phyloP scores from a whole-genome alignment of 257 asterid species.

The Prunella vulgaris region DNA sequence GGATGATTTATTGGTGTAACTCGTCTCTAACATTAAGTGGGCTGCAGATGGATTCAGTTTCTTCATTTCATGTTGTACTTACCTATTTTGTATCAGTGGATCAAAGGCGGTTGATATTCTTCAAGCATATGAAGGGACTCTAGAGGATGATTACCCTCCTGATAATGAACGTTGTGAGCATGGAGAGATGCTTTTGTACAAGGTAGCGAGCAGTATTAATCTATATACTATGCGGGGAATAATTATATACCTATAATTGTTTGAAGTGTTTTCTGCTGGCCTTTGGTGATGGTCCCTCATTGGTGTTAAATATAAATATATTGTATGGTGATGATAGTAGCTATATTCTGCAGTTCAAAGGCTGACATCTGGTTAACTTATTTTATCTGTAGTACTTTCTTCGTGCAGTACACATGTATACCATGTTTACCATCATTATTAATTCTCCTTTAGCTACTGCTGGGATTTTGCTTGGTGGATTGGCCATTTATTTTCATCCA shows the following conservation, averaged over 20 bases:
- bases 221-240: constrained; percentile 3
- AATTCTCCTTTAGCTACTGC: constrained; percentile 2
- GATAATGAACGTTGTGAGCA: constrained; percentile 94
- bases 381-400: not conserved
- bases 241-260: not conserved
- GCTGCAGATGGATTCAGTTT: constrained; percentile 8
- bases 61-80: constrained; percentile 1
- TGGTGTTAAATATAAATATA: constrained; percentile 1
- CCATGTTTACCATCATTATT: not conserved
- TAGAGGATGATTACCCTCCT: constrained; percentile 97
- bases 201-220: constrained; percentile 41
- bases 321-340: not conserved
- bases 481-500: not conserved
- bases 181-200: constrained; percentile 96
- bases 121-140: constrained; percentile 98
- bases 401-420: not conserved
- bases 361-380: not conserved
- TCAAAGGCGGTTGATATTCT: constrained; percentile 94
- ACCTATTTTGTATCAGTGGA: constrained; percentile 44
- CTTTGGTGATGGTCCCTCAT: not conserved
- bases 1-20: constrained; percentile 1
- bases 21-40: constrained; percentile 2
- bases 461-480: constrained; percentile 9
- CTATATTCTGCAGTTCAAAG: constrained; percentile 10
- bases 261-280: constrained; percentile 16